Percentiles rank a stretch among this genome's conserved stretches.
Conservation (phyloP, 192 early-diverging fungal species). For the Funneliformis geosporum region DNA sequence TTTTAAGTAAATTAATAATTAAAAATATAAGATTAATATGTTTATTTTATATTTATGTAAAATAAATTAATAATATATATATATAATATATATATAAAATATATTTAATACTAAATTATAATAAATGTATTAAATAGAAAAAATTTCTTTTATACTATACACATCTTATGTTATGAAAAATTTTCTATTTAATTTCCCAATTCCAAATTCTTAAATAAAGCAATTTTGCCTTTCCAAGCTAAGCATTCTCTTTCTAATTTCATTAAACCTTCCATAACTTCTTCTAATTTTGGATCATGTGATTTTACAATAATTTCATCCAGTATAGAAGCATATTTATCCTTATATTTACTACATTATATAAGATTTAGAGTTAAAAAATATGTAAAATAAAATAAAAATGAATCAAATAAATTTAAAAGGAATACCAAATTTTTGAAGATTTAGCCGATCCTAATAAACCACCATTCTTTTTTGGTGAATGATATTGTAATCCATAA, state of each 20-base stretch:
- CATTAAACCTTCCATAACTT: slow-evolving; percentile 11
- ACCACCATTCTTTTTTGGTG: not conserved
- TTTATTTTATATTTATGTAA: too few relatives aligned
- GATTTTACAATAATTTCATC: slow-evolving; percentile 24
- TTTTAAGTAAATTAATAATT: too few relatives aligned
- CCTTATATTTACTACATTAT: slow-evolving; percentile 21
- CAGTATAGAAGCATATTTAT: slow-evolving; percentile 15
- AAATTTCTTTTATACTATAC: too few relatives aligned
- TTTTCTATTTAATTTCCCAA: not conserved
- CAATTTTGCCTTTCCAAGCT: slow-evolving; percentile 24
- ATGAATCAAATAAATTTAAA: not conserved
- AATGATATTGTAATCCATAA: slow-evolving; percentile 29
- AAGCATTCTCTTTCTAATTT: slow-evolving; percentile 26
- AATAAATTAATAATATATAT: too few relatives aligned
- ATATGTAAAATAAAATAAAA: not conserved
- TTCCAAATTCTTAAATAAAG: slow-evolving; percentile 20
- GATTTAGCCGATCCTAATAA: slow-evolving; percentile 15
- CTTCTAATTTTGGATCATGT: slow-evolving; percentile 25
- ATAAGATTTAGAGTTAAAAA: not conserved
- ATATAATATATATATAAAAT: too few relatives aligned
- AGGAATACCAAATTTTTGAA: slow-evolving; percentile 25
- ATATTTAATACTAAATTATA: too few relatives aligned
- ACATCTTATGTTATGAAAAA: too few relatives aligned
- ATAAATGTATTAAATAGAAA: too few relatives aligned
- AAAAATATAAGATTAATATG: too few relatives aligned